Base-by-base conservation (phyloP, 768 basidiomycete species). In the Boletus rufocinnamomeus region DNA sequence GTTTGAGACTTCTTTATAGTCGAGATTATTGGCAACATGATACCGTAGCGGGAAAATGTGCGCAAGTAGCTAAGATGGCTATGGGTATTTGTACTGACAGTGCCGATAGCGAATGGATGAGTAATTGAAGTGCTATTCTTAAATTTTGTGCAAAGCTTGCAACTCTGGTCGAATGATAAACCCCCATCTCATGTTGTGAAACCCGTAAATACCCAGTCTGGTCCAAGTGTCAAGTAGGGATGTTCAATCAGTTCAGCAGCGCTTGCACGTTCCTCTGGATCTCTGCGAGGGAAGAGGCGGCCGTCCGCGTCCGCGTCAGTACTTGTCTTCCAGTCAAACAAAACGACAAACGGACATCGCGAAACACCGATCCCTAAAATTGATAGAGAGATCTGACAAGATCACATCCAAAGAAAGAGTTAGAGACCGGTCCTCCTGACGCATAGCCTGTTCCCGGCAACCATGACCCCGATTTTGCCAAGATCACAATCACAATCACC, bases 281-380 rank as follows among this genome's bases (percentile, higher is more conserved):
- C 84, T 63, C 89, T 91, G 59, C 21, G 52, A 44, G 35, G 13
- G 16, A 2, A 1, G 23, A 13, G 40, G 28, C 6, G 30, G n/a
- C n/a, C n/a, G n/a, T 23, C 14, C 21, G 28, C 13, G 19, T 56
- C 4, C 25, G 37, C 11, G 30, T 51, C n/a, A 43, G 40, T 21
- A 13, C 10, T 27, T 6, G 25, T 62, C 19, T 52, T 54, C 25
- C 41, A n/a, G 38, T 17, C 11, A 5, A n/a, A 41, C 8, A 41
- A 52, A 41, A 10, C 6, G 54, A 27, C 0, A 11, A 30, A 35
- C 44, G 44, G 32, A 91, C 91, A 91, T 85, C 1, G 89, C 88
- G 67, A 98, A 92, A 74, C 95, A 96, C 68, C 84, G 85, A 54
- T 78, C 76, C 62, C 94, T 80, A 75, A 97, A 95, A 68, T 95